Conservation (phyloP, 495 filamentous ascomycete genomes). For the Penicillium odoratum region DNA sequence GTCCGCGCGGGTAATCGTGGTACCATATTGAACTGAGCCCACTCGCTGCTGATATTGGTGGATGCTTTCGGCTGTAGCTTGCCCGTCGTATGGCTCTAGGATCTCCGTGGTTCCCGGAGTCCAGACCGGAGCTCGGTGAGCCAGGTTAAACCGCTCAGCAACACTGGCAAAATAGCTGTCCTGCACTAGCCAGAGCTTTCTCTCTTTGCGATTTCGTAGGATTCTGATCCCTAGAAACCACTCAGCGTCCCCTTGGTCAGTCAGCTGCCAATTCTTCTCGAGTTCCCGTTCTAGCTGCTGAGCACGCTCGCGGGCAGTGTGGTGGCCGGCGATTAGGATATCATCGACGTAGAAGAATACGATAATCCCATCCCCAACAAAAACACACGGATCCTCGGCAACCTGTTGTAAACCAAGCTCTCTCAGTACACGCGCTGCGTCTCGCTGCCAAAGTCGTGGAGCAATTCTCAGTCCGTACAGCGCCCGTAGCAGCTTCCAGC, state of each 20-base stretch:
- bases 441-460: conserved; percentile 24
- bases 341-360: too few relatives aligned
- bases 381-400: too few relatives aligned
- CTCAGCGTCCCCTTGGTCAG: too few relatives aligned
- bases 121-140: neutral
- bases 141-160: conserved; percentile 1
- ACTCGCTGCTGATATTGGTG: conserved; percentile 26
- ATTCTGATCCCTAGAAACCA: too few relatives aligned
- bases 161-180: conserved; percentile 22
- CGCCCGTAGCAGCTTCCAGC: conserved; percentile 10
- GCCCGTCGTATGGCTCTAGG: neutral
- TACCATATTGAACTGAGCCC: conserved; percentile 26
- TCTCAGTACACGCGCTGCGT: too few relatives aligned
- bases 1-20: conserved; percentile 25
- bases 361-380: too few relatives aligned
- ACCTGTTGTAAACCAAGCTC: too few relatives aligned
- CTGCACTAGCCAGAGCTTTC: conserved; percentile 15
- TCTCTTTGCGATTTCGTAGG: too few relatives aligned
- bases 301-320: too few relatives aligned
- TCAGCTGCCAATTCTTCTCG: too few relatives aligned
- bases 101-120: neutral
- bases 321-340: too few relatives aligned
- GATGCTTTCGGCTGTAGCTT: neutral
- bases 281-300: too few relatives aligned
- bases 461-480: conserved; percentile 29